These are phyloP conservation scores for Pichia sp. DNA, from an alignment of 1,139 yeast genomes.

Conservation along the genomic window DNA sequence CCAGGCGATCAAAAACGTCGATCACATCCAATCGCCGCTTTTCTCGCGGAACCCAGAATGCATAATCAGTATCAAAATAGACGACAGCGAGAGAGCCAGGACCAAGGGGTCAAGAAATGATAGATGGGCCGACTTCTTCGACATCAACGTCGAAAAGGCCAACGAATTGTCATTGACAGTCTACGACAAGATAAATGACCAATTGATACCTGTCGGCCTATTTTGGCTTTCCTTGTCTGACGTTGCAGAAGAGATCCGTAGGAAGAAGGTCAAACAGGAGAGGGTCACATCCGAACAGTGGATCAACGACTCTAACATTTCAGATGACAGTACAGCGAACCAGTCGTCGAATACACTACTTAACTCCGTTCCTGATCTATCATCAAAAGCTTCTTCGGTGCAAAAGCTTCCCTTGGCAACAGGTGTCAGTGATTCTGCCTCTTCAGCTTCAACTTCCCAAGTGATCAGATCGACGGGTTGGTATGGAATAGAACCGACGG, in stretches of 20 bases:
- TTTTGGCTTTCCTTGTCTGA: constrained; percentile 89
- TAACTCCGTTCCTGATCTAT: constrained; percentile 7
- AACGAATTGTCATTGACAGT: constrained; percentile 87
- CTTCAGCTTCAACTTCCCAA: constrained; percentile 11
- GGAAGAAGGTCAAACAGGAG: constrained; percentile 78
- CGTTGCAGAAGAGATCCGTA: constrained; percentile 88
- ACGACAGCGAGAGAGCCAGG: constrained; percentile 63
- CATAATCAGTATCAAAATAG: constrained; percentile 71
- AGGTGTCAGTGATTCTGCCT: neutral
- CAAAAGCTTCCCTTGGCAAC: neutral
- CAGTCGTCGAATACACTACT: constrained; percentile 1
- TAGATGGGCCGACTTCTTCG: constrained; percentile 80
- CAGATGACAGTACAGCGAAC: neutral
- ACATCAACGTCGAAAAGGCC: constrained; percentile 79
- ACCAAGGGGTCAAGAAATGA: constrained; percentile 75
- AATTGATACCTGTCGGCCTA: constrained; percentile 81
- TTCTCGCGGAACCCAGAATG: constrained; percentile 80
- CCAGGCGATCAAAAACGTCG: constrained; percentile 80
- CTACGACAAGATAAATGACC: constrained; percentile 69
- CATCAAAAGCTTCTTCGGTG: constrained; percentile 9
- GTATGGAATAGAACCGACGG: constrained; percentile 92
- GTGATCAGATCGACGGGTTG: constrained; percentile 60
- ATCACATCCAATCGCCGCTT: constrained; percentile 81
- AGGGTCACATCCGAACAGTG: constrained; percentile 66
- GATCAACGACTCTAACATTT: constrained; percentile 61